Conservation (phyloP, 805 yeast genomes). For the Candida rishiriensis region DNA sequence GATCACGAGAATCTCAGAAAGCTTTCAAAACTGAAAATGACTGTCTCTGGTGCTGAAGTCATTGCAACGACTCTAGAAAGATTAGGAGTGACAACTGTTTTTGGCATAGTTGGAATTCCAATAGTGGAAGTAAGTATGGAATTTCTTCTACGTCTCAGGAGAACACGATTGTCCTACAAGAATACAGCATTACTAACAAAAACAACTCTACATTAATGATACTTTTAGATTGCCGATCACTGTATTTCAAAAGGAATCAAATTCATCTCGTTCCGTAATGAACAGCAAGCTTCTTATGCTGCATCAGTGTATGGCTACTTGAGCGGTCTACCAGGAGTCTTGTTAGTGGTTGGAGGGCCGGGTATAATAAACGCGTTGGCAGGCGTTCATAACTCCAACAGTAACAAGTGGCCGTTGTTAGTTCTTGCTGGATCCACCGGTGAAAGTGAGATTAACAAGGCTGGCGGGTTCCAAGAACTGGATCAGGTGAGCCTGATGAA, state of each 20-base stretch:
- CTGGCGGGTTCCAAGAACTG: conserved; percentile 67
- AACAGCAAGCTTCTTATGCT: conserved; percentile 72
- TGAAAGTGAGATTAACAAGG: conserved; percentile 39
- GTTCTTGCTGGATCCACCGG: conserved; percentile 62
- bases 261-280: conserved; percentile 62
- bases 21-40: too few species aligned
- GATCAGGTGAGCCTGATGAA: conserved; percentile 53
- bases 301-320: conserved; percentile 68
- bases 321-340: conserved; percentile 61
- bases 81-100: conserved; percentile 52
- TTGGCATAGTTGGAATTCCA: conserved; percentile 75
- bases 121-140: conserved; percentile 48
- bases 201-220: too few species aligned
- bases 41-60: conserved; percentile 36
- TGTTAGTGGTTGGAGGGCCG: conserved; percentile 73
- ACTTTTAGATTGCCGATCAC: conserved; percentile 47
- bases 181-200: too few species aligned
- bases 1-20: too few species aligned
- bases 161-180: too few species aligned
- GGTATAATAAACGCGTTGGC: conserved; percentile 66
- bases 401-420: conserved; percentile 62
- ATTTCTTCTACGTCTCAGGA: too few species aligned
- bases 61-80: conserved; percentile 44
- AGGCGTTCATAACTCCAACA: conserved; percentile 58
- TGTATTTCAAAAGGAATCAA: conserved; percentile 47